Percentiles rank a stretch among this genome's conserved stretches.
phyloP scores from a whole-genome alignment of 164 flowering plant genomes.

The Aristolochia californica region DNA sequence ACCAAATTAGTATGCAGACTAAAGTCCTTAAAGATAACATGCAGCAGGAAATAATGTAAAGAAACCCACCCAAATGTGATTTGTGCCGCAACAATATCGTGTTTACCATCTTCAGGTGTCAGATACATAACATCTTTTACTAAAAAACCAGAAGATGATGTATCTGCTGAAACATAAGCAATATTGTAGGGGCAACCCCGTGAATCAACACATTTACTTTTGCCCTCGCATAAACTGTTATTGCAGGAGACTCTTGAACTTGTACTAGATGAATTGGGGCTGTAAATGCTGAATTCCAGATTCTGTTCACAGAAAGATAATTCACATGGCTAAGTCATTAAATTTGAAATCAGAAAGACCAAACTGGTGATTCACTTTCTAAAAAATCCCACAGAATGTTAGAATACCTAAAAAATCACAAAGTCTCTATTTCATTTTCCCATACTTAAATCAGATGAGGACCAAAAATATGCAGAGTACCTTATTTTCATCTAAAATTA shows the following conservation, averaged over 20 bases:
- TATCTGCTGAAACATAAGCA: constrained; percentile 48
- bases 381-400: no score
- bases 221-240: constrained; percentile 32
- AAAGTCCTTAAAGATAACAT: no score
- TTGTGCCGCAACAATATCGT: constrained; percentile 33
- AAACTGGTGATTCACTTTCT: no score
- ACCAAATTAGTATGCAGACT: background rate
- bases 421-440: no score
- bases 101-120: constrained; percentile 31
- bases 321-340: no score
- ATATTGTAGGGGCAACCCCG: constrained; percentile 53
- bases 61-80: constrained; percentile 68
- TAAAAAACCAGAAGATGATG: constrained; percentile 64
- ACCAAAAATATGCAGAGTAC: no score
- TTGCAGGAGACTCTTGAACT: constrained; percentile 51
- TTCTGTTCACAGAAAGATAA: constrained; percentile 17
- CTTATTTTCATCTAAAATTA: no score
- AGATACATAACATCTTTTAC: constrained; percentile 78
- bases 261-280: constrained; percentile 61
- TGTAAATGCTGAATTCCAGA: constrained; percentile 48
- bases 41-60: no score
- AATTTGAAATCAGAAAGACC: no score
- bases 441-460: no score
- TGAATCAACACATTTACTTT: constrained; percentile 27
- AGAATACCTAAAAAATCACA: no score